A percentile compares a stretch with the other conserved stretches of the same genome.
These are phyloP conservation scores for Beauveria sp. DNA, from an alignment of 2,329 filamentous ascomycete species.

Conservation along the genomic window DNA sequence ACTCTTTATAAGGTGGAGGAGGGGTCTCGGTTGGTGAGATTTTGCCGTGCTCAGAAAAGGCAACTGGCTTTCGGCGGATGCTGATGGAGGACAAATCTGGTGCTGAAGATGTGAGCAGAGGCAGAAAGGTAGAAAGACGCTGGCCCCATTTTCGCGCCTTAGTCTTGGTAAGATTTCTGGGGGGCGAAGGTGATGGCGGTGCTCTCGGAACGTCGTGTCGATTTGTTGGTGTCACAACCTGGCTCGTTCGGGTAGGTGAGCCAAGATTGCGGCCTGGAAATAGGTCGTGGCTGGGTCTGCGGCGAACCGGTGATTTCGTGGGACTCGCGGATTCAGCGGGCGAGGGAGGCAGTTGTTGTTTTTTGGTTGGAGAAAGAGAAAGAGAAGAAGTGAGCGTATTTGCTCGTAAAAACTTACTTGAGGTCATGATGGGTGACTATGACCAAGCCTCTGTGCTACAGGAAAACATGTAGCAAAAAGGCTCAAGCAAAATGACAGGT, in stretches of 20 bases:
- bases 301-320: background rate
- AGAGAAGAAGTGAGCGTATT: constrained; percentile 25
- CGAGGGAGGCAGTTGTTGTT: constrained; percentile 13
- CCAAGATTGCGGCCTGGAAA: background rate
- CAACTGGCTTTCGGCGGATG: constrained; percentile 20
- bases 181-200: constrained; percentile 1
- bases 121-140: constrained; percentile 29
- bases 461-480: constrained; percentile 8
- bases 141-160: constrained; percentile 30
- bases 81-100: constrained; percentile 21
- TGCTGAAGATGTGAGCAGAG: constrained; percentile 28
- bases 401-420: constrained; percentile 37
- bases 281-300: constrained; percentile 9
- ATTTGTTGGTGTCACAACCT: background rate
- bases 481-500: constrained; percentile 6
- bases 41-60: constrained; percentile 14
- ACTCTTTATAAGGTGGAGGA: constrained; percentile 14
- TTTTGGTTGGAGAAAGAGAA: constrained; percentile 27
- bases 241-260: background rate
- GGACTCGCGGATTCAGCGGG: constrained; percentile 13
- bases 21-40: constrained; percentile 16
- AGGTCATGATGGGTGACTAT: constrained; percentile 35
- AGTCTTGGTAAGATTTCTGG: background rate
- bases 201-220: background rate
- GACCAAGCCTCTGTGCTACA: constrained; percentile 21